A percentile compares a stretch with the other conserved stretches of the same genome.
Conservation (phyloP, 78 protist species). For the Dictyostelium capitatum region DNA sequence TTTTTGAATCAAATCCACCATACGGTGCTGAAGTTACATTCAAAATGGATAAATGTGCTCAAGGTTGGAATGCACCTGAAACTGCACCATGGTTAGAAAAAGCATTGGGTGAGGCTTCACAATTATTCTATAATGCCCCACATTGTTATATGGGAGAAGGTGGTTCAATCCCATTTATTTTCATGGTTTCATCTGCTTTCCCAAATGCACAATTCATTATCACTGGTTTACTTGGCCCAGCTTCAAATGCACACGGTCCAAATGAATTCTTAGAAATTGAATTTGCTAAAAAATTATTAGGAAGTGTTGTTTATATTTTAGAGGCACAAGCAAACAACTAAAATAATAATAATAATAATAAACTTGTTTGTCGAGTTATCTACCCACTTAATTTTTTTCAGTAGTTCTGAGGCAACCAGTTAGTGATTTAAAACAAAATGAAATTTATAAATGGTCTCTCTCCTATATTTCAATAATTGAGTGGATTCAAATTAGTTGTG, state of each 20-base stretch:
- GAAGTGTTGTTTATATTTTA: conserved; percentile 68
- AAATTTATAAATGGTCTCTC: too few relatives aligned
- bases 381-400: too few relatives aligned
- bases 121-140: conserved; percentile 77
- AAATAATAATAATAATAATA: neutral
- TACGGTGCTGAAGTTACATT: conserved; percentile 89
- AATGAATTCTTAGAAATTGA: conserved; percentile 90
- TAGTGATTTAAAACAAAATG: too few relatives aligned
- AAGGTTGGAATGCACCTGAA: conserved; percentile 91
- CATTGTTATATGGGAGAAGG: conserved; percentile 85
- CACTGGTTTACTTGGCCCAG: conserved; percentile 94
- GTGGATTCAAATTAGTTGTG: too few relatives aligned
- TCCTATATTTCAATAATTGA: too few relatives aligned
- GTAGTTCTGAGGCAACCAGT: too few relatives aligned
- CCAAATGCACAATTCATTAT: conserved; percentile 92
- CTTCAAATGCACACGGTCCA: conserved; percentile 83
- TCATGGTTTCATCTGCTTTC: conserved; percentile 85
- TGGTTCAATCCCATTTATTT: conserved; percentile 94
- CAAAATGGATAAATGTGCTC: conserved; percentile 60
- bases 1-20: conserved; percentile 89
- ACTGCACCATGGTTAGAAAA: conserved; percentile 52
- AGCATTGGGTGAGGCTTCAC: conserved; percentile 79
- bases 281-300: conserved; percentile 78
- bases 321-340: conserved; percentile 65
- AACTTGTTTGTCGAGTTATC: too few relatives aligned